Evolutionary conservation across 2,329 filamentous ascomycete genomes (phyloP), one percentile per base, ranked within the genome.

Genomic region (Uncinocarpus reesii): DNA sequence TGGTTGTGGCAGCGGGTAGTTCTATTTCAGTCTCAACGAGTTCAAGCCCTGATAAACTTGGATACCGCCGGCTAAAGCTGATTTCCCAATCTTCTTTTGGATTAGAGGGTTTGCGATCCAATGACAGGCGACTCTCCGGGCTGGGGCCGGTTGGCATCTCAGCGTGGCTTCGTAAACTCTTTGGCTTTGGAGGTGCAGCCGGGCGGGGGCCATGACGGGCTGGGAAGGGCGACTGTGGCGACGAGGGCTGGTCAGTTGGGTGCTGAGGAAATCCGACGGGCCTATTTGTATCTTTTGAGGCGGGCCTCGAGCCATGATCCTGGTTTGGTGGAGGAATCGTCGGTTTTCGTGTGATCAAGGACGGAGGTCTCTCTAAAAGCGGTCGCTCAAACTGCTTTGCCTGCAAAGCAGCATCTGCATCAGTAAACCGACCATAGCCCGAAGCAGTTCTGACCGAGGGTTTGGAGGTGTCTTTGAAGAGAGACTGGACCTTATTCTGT

Each of bases 351-450:
- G 51, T 13, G 40, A 47, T 10, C 6, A 16, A 24, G n/a, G 48
- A 28, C 6, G 44, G 15, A 5, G 55, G 52, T 26, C 56, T 50
- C 28, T 57, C 50, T 7, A 48, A 50, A 7, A 54, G 42, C 7
- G 54, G 49, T 34, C 52, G 52, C n/a, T 57, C 55, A 48, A 56
- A 57, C 45, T 56, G 49, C 60, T 68, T 67, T 56, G 63, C 65
- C 60, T 65, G 64, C 58, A 65, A 64, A 62, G 62, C 60, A 53
- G 60, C 52, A 42, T 62, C 52, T 15, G 58, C 55, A 53, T 81
- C 84, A 16, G 89, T 88, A 63, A 85, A 95, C 52, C 82, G 82
- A 6, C 92, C 92, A 62, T 96, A 96, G 0, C 90, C 90, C 54
- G 89, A 82, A 0, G 89, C 89, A 0, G 87, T 95, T 55, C 81